Evolutionary conservation across 192 early-diverging fungal species (phyloP), one percentile per base, ranked within the genome.

Genomic region (Rhizoclosmatium sp.): DNA sequence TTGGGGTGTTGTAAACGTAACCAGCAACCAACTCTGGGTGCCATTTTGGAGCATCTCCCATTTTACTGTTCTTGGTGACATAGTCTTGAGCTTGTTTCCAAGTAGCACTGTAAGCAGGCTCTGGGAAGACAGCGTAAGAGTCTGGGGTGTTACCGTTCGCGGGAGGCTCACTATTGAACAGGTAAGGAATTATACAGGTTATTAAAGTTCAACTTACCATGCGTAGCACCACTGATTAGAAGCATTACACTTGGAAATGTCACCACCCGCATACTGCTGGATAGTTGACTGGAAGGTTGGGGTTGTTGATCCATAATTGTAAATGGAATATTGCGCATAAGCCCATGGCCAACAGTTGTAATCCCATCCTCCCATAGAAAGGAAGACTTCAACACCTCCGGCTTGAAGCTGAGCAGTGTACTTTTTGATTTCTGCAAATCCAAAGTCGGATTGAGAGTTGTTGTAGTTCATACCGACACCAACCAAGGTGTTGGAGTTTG

Each of bases 321-420:
- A 60, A 44, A 75, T 75, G 61, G 59, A 64, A 39, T 62, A 45
- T 16, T 75, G 12, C 2, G 45, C 21, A 59, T 75, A 75, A 4
- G 61, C 39, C 42, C 47, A 75, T 23, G 69, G 69, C 69, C 69
- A 71, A 47, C 69, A 71, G 51, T 49, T 71, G 51, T 71, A 71
- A 39, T 75, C 61, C 72, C 72, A 75, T 9, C 72, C 72, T 59
- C 72, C 72, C 72, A 75, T 75, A 16, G 72, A 21, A n/a, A 75
- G 7, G 44, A 75, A 75, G 45, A 75, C 72, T 65, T 75, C 72
- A 5, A 75, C 72, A 12, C 72, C 72, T 7, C 59, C 59, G 4
- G 56, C 59, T 49, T 75, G 72, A 16, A 75, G 72, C 59, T 62
- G 19, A 10, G 39, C 9, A 7, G 59, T 56, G 31, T 75, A 75